Percentiles rank a stretch among this genome's conserved stretches.
These are phyloP conservation scores for Carex parvula DNA, from an alignment of 176 grass and related monocot genomes.

Conservation along the genomic window DNA sequence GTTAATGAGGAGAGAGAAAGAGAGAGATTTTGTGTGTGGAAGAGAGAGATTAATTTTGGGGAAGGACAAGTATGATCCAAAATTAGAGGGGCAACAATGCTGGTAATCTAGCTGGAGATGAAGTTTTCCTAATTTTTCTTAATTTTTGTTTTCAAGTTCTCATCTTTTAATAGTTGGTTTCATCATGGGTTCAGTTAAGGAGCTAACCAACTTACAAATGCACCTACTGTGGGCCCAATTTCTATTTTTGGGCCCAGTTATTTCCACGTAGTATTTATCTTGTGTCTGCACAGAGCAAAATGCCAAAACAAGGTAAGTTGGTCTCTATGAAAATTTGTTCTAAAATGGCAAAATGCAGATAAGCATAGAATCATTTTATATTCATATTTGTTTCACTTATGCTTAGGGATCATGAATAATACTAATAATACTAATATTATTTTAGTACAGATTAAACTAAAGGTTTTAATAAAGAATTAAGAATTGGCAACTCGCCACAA, in stretches of 20 bases:
- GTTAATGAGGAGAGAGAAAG: constrained; percentile 2
- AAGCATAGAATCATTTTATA: neutral
- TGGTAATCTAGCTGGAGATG: constrained; percentile 10
- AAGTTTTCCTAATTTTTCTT: neutral
- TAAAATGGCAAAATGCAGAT: neutral
- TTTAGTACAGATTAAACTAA: no score
- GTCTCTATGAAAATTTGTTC: neutral
- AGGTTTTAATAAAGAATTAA: no score
- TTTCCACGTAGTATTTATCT: neutral
- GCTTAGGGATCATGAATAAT: neutral
- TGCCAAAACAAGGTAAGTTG: neutral
- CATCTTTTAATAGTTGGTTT: neutral
- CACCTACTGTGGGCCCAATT: neutral
- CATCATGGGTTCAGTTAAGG: constrained; percentile 19
- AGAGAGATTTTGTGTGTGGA: constrained; percentile 23
- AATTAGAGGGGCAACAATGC: neutral
- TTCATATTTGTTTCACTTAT: neutral
- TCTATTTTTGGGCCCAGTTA: constrained; percentile 14
- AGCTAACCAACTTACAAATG: constrained; percentile 19
- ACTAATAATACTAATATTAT: neutral
- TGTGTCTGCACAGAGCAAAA: neutral
- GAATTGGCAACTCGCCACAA: no score
- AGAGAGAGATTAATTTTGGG: constrained; percentile 33
- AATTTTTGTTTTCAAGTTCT: neutral
- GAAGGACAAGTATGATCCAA: constrained; percentile 20